phyloP scores from a whole-genome alignment of 345 rosid species.

The Eucalyptus pauciflora region DNA sequence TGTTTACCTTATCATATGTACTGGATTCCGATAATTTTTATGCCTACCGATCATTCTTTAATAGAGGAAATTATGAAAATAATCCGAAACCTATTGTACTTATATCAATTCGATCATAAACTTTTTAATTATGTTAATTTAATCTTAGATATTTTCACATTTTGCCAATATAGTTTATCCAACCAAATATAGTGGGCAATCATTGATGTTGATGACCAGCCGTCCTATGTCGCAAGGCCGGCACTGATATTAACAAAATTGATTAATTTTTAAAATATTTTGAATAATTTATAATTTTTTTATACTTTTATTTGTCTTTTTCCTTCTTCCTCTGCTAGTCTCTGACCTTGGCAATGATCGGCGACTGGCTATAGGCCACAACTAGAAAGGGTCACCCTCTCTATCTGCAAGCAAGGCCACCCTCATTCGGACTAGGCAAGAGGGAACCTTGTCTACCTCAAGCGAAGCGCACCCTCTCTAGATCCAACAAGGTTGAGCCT shows the following conservation, averaged over 20 bases:
- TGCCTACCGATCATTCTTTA: too few relatives aligned
- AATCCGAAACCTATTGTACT: neutral
- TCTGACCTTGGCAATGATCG: too few relatives aligned
- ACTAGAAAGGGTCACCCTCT: too few relatives aligned
- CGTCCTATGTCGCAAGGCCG: neutral
- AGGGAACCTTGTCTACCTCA: too few relatives aligned
- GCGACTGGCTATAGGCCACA: too few relatives aligned
- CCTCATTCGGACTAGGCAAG: too few relatives aligned
- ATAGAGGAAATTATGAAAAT: too few relatives aligned
- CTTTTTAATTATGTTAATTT: neutral
- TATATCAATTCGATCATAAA: fast-evolving
- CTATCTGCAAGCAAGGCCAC: too few relatives aligned
- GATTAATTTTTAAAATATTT: neutral
- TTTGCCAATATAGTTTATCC: neutral
- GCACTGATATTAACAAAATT: neutral
- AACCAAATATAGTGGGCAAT: neutral
- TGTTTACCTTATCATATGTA: neutral
- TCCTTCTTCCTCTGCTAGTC: too few relatives aligned
- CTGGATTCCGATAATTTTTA: neutral
- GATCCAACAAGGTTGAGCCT: too few relatives aligned
- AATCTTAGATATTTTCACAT: neutral
- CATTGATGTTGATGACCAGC: neutral
- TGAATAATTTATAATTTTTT: neutral
- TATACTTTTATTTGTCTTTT: neutral
- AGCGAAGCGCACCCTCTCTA: too few relatives aligned